Evolutionary conservation across 441 rosid species (phyloP).

Genomic region (Adansonia gregorii): DNA sequence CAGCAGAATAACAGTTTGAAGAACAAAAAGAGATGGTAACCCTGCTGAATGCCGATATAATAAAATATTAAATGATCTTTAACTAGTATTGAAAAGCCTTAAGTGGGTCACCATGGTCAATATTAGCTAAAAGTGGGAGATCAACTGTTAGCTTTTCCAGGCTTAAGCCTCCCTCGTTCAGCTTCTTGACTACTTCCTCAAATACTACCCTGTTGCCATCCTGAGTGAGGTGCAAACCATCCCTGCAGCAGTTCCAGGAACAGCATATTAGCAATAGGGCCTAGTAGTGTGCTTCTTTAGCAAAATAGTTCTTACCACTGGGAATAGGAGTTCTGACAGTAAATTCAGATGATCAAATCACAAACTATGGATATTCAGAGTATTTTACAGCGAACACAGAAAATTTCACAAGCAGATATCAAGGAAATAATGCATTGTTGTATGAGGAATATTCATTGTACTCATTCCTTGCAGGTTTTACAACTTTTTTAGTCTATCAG

Average conservation of each 20-base stretch:
- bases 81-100: constrained; percentile 45
- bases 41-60: neutral
- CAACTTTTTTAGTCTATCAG: neutral
- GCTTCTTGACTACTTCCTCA: constrained; percentile 63
- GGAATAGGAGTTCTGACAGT: neutral
- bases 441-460: neutral
- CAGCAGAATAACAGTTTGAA: neutral
- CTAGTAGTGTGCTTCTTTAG: neutral
- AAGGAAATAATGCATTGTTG: neutral
- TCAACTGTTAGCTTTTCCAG: constrained; percentile 57
- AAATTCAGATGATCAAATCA: neutral
- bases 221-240: constrained; percentile 73
- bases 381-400: too few species aligned
- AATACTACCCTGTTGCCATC: constrained; percentile 70
- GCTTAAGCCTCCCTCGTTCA: constrained; percentile 54
- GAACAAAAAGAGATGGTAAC: neutral
- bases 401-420: neutral
- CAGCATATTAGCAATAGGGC: neutral
- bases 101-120: constrained; percentile 63
- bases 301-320: neutral
- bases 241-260: constrained; percentile 50
- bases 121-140: constrained; percentile 58
- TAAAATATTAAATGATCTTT: neutral
- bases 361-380: neutral
- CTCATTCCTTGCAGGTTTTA: neutral